Evolutionary conservation across 371 early-diverging fungal genomes (phyloP).

Genomic region (Syncephalastrum racemosum): DNA sequence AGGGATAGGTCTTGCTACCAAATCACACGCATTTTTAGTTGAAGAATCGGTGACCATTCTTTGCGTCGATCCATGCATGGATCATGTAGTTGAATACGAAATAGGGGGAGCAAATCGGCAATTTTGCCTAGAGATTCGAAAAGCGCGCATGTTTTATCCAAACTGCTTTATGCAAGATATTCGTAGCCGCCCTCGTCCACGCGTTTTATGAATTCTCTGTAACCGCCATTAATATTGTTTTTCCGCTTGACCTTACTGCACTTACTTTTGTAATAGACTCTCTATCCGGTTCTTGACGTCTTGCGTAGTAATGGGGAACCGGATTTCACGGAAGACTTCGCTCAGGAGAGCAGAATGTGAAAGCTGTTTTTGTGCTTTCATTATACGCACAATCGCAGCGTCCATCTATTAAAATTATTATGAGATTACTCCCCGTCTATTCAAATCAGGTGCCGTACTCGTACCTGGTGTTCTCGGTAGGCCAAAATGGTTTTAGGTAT

Average conservation of each 20-base stretch:
- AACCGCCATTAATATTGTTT: background rate
- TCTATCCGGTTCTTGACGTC: conserved; percentile 91
- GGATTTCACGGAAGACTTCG: conserved; percentile 74
- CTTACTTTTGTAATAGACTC: conserved; percentile 75
- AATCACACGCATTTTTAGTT: no score
- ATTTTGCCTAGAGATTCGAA: no score
- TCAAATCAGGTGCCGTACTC: background rate
- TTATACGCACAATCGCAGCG: conserved; percentile 92
- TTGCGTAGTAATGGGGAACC: conserved; percentile 73
- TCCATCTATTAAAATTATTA: conserved; percentile 57
- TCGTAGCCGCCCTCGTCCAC: conserved; percentile 25
- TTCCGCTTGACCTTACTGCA: background rate
- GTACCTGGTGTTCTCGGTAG: conserved; percentile 69
- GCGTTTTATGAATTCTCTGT: conserved; percentile 38
- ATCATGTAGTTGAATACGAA: no score
- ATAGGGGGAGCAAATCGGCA: no score
- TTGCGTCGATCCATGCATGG: no score
- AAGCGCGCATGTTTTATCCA: no score
- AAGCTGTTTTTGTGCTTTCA: conserved; percentile 81
- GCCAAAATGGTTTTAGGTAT: conserved; percentile 74
- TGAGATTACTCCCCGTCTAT: no score
- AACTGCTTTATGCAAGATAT: conserved; percentile 9
- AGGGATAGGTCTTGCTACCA: no score
- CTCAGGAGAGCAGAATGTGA: conserved; percentile 68
- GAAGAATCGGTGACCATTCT: no score